Evolutionary conservation across 805 yeast species (phyloP).

Genomic region (Sugiyamaella americana): DNA sequence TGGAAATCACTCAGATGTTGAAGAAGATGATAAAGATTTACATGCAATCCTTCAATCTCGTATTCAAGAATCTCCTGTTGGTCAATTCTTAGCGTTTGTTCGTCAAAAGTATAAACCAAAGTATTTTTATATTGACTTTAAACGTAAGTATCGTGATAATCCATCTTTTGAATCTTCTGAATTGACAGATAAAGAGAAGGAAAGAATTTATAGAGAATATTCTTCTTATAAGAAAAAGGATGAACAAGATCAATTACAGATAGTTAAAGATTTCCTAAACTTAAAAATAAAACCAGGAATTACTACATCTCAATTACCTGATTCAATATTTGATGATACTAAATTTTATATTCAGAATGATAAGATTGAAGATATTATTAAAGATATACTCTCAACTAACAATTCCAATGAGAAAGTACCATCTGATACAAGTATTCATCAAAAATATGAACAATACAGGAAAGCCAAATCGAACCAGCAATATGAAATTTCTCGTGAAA

Average conservation of each 20-base stretch:
- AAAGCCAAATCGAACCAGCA: constrained; percentile 1
- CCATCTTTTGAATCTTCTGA: constrained; percentile 23
- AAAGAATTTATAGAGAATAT: constrained; percentile 36
- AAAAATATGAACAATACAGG: no score
- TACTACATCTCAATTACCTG: background rate
- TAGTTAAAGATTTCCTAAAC: background rate
- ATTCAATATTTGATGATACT: background rate
- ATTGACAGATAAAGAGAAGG: constrained; percentile 35
- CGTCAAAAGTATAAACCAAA: constrained; percentile 25
- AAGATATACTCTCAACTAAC: background rate
- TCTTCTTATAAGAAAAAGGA: constrained; percentile 19
- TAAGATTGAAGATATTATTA: no score
- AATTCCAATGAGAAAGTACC: no score
- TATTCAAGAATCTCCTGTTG: constrained; percentile 16
- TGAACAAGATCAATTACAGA: constrained; percentile 13
- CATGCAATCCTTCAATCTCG: constrained; percentile 1
- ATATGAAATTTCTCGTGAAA: background rate
- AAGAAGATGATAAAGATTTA: constrained; percentile 3
- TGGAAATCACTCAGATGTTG: constrained; percentile 1
- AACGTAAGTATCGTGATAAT: constrained; percentile 31
- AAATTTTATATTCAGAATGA: background rate
- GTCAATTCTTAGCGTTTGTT: constrained; percentile 29
- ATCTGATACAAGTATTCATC: no score
- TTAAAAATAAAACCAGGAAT: background rate
- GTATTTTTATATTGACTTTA: constrained; percentile 37